These are phyloP conservation scores for Mycosphaerelloides madeirae DNA, from an alignment of 2,329 filamentous ascomycete genomes.

Conservation along the genomic window DNA sequence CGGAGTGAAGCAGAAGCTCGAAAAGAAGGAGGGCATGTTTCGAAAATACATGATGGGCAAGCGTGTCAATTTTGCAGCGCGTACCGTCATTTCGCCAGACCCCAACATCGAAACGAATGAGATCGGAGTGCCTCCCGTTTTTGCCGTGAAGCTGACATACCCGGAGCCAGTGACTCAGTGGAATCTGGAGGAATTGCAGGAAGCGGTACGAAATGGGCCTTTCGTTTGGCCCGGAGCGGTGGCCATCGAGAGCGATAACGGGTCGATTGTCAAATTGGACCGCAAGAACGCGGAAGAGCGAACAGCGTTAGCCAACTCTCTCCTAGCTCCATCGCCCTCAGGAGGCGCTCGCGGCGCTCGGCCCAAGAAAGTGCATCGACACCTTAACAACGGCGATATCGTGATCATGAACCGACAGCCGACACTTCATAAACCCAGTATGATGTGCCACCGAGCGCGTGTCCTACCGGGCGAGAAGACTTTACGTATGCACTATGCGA, in stretches of 20 bases:
- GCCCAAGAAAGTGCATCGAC: conserved; percentile 94
- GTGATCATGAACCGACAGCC: conserved; percentile 99
- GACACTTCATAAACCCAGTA: conserved; percentile 95
- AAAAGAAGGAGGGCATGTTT: conserved; percentile 98
- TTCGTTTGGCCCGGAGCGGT: conserved; percentile 92
- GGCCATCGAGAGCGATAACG: conserved; percentile 93
- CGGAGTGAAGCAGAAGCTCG: conserved; percentile 94
- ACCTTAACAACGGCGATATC: conserved; percentile 93
- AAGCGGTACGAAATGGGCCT: conserved; percentile 90
- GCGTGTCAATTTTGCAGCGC: conserved; percentile 95
- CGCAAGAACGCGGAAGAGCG: conserved; percentile 86
- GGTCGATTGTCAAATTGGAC: conserved; percentile 80
- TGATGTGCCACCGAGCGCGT: conserved; percentile 94
- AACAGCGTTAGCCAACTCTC: conserved; percentile 82
- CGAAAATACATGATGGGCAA: conserved; percentile 99
- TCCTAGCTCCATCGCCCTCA: conserved; percentile 76
- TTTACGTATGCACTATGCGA: conserved; percentile 98
- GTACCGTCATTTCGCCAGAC: conserved; percentile 96
- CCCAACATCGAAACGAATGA: conserved; percentile 99
- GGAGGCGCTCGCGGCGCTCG: conserved; percentile 64
- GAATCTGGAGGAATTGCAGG: conserved; percentile 93
- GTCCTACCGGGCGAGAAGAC: conserved; percentile 94
- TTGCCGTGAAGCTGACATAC: conserved; percentile 92
- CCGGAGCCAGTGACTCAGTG: conserved; percentile 96
- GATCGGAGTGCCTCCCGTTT: conserved; percentile 96